phyloP scores from a whole-genome alignment of 169 alveolate species.

The Blepharisma undulans region DNA sequence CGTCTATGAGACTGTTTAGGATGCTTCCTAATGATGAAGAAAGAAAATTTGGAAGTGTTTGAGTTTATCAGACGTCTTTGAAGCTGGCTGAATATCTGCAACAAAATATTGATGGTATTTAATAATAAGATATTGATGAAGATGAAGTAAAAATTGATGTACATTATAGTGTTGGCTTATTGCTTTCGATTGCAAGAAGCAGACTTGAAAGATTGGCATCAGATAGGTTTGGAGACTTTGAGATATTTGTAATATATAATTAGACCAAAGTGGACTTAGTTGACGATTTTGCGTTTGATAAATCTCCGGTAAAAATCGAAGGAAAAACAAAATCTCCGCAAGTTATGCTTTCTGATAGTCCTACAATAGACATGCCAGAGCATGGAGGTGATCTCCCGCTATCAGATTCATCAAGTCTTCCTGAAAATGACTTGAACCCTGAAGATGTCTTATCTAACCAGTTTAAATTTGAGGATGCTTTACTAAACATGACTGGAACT shows the following conservation, averaged over 20 bases:
- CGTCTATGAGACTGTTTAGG: neutral
- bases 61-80: conserved; percentile 2
- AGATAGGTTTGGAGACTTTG: neutral
- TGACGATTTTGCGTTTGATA: conserved; percentile 5
- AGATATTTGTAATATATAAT: neutral
- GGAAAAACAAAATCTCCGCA: neutral
- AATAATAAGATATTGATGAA: neutral
- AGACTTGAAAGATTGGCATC: neutral
- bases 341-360: neutral
- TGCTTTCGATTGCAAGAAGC: conserved; percentile 21
- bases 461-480: conserved; percentile 5
- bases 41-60: neutral
- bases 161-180: conserved; percentile 20
- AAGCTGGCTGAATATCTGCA: conserved; percentile 24
- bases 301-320: conserved; percentile 28
- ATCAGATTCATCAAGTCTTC: neutral
- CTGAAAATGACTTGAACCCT: neutral
- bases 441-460: conserved; percentile 3
- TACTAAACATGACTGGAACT: neutral
- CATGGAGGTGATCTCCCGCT: neutral
- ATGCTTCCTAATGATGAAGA: neutral
- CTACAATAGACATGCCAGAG: neutral
- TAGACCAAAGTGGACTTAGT: neutral
- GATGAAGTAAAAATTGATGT: neutral
- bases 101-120: neutral